Evolutionary conservation across 1,284 basidiomycete species (phyloP).

Genomic region (Microbotryum intermedium): DNA sequence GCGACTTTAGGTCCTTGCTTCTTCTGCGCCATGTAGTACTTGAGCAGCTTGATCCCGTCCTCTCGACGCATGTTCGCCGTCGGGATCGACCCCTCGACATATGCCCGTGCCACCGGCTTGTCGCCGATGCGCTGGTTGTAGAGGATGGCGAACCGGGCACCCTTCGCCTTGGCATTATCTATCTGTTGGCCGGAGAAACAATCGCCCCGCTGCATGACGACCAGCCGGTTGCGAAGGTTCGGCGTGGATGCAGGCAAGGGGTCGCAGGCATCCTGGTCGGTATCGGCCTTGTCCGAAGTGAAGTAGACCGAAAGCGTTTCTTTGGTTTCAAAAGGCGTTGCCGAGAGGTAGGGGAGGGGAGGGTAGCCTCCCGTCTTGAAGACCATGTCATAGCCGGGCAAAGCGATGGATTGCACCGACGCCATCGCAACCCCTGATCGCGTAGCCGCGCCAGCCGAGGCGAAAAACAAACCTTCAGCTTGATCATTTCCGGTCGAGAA

Average conservation of each 20-base stretch:
- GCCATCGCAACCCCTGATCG: conserved; percentile 4
- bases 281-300: conserved; percentile 34
- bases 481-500: conserved; percentile 19
- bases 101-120: no score
- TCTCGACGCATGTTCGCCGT: no score
- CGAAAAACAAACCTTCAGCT: conserved; percentile 18
- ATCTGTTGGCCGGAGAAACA: conserved; percentile 28
- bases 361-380: conserved; percentile 27
- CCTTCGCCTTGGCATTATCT: no score
- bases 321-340: conserved; percentile 22
- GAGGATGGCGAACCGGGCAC: no score
- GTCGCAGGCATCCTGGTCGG: conserved; percentile 49
- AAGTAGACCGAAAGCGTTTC: conserved; percentile 35
- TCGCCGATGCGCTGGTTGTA: no score
- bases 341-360: conserved; percentile 33
- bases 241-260: conserved; percentile 50
- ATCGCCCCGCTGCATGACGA: conserved; percentile 49
- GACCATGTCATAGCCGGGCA: not conserved
- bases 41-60: no score
- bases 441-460: conserved; percentile 10
- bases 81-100: no score
- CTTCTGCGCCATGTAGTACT: no score
- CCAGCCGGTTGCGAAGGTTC: conserved; percentile 47
- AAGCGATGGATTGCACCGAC: not conserved
- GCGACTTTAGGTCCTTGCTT: no score